Conservation (phyloP, 1,139 yeast genomes). For the Suhomyces terraborum region DNA sequence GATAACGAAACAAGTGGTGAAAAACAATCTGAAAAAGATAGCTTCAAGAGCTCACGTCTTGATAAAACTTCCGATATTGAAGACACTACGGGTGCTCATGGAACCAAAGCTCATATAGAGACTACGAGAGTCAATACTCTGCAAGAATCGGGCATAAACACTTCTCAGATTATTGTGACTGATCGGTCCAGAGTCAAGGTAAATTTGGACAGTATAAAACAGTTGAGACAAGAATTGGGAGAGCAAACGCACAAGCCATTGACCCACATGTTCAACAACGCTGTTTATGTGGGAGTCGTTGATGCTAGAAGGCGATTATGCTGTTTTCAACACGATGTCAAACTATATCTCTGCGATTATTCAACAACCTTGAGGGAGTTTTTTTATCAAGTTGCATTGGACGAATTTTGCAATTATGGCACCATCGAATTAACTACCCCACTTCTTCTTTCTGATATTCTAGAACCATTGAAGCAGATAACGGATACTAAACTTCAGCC, state of each 20-base stretch:
- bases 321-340: constrained; percentile 82
- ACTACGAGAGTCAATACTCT: neutral
- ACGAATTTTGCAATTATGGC: constrained; percentile 86
- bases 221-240: constrained; percentile 55
- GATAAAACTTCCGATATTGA: too few species aligned
- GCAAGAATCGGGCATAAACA: neutral
- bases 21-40: too few species aligned
- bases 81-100: too few species aligned
- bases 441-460: constrained; percentile 30
- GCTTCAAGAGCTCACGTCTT: too few species aligned
- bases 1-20: neutral
- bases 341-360: constrained; percentile 77
- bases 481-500: too few species aligned
- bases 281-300: constrained; percentile 80
- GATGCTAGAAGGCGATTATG: constrained; percentile 70
- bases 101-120: neutral
- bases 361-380: constrained; percentile 67
- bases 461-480: constrained; percentile 28
- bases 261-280: constrained; percentile 67
- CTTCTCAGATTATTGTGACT: neutral
- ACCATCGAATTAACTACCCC: constrained; percentile 48
- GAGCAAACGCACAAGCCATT: constrained; percentile 50
- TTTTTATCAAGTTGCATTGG: constrained; percentile 77
- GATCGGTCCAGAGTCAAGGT: constrained; percentile 31
- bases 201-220: constrained; percentile 58